phyloP scores from a whole-genome alignment of 352 stramenopile species.

The Phytophthora fragariae region DNA sequence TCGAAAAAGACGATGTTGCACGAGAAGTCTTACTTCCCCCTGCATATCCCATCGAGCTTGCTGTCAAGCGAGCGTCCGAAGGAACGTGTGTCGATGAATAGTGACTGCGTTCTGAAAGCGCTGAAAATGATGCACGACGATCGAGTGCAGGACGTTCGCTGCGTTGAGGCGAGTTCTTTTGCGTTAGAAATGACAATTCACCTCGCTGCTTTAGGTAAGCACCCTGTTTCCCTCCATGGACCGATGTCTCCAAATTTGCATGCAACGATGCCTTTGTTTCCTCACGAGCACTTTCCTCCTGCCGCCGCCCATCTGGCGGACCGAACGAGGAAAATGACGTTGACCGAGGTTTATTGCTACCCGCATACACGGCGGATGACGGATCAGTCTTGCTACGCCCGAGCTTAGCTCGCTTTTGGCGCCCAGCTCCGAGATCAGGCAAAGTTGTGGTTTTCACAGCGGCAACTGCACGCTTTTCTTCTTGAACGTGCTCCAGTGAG shows the following conservation, averaged over 20 bases:
- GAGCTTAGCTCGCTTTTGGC: constrained; percentile 33
- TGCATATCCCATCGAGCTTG: constrained; percentile 17
- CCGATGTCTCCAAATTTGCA: constrained; percentile 9
- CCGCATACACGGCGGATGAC: constrained; percentile 13
- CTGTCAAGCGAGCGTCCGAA: constrained; percentile 10
- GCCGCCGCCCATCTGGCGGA: constrained; percentile 7
- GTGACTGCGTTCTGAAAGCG: constrained; percentile 22
- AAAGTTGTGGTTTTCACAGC: background rate
- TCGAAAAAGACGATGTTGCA: constrained; percentile 14
- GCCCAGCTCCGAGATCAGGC: constrained; percentile 6
- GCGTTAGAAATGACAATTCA: constrained; percentile 10
- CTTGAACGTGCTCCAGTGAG: background rate
- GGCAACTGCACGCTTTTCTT: constrained; percentile 13
- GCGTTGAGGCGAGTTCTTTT: constrained; percentile 29
- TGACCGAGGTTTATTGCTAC: constrained; percentile 42
- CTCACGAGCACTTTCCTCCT: constrained; percentile 17
- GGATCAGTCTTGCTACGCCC: constrained; percentile 33
- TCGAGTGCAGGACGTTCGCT: constrained; percentile 45
- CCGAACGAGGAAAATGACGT: constrained; percentile 49
- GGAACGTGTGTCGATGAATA: constrained; percentile 14
- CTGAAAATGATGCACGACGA: constrained; percentile 59
- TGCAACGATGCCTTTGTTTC: constrained; percentile 12
- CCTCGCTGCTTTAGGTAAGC: constrained; percentile 23
- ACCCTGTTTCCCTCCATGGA: constrained; percentile 31
- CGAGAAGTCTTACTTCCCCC: constrained; percentile 28